Evolutionary conservation across 129 eudicot genomes (phyloP).

Genomic region (Sambucus nigra): DNA sequence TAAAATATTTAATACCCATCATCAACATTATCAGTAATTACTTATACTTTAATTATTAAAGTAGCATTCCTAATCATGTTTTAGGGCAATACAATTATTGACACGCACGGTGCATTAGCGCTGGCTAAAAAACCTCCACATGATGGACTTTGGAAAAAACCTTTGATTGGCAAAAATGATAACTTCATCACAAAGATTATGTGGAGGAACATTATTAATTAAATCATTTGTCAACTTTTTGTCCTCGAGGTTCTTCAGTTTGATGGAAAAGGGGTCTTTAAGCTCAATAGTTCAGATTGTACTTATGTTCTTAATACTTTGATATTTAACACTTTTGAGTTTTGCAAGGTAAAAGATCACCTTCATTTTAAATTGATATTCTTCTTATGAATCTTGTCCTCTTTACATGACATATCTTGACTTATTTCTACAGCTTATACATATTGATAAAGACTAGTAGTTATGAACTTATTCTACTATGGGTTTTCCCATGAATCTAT

Average conservation of each 20-base stretch:
- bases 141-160: conserved; percentile 64
- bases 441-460: too few relatives aligned
- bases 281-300: conserved; percentile 47
- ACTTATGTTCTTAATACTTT: conserved; percentile 51
- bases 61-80: too few relatives aligned
- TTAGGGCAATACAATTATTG: conserved; percentile 93
- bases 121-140: conserved; percentile 89
- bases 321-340: conserved; percentile 82
- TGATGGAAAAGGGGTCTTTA: conserved; percentile 46
- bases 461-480: too few relatives aligned
- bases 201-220: conserved; percentile 85
- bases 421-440: too few relatives aligned
- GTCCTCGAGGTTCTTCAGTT: conserved; percentile 53
- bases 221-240: conserved; percentile 56
- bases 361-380: too few relatives aligned
- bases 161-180: conserved; percentile 54
- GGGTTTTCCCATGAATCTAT: too few relatives aligned
- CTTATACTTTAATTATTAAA: too few relatives aligned
- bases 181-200: conserved; percentile 58
- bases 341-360: conserved; percentile 52
- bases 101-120: conserved; percentile 85
- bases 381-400: too few relatives aligned
- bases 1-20: too few relatives aligned
- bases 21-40: too few relatives aligned
- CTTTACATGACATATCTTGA: too few relatives aligned